phyloP scores from a whole-genome alignment of 768 basidiomycete genomes.

The Rickenella mellea region DNA sequence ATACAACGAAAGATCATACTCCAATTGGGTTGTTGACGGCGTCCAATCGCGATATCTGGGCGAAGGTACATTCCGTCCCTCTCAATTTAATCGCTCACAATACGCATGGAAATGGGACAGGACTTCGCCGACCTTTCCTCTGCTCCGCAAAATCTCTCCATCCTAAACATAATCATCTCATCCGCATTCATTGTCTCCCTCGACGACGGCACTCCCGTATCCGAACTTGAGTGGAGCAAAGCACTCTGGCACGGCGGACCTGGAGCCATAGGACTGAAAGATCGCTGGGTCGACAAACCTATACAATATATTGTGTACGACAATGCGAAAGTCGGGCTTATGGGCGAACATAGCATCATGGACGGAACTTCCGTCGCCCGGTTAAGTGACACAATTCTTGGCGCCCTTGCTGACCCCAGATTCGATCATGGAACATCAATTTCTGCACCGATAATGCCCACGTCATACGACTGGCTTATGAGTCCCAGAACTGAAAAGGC shows the following conservation, averaged over 20 bases:
- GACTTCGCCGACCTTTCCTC: constrained; percentile 55
- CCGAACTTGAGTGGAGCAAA: constrained; percentile 52
- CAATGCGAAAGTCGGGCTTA: constrained; percentile 71
- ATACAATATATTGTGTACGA: constrained; percentile 79
- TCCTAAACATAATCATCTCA: constrained; percentile 70
- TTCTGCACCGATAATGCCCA: constrained; percentile 21
- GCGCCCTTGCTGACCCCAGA: constrained; percentile 40
- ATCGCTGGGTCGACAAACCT: constrained; percentile 89
- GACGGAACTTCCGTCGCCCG: constrained; percentile 79
- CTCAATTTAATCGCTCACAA: no score
- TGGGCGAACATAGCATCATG: constrained; percentile 93
- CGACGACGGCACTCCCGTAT: constrained; percentile 49
- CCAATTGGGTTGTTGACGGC: constrained; percentile 72
- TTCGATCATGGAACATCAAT: constrained; percentile 50
- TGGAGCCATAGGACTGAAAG: constrained; percentile 43
- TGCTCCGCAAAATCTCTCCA: constrained; percentile 48
- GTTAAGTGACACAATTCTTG: constrained; percentile 60
- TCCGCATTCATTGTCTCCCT: constrained; percentile 80
- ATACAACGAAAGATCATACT: constrained; percentile 53
- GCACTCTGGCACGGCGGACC: constrained; percentile 69
- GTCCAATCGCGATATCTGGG: constrained; percentile 82
- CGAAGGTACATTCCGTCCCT: no score
- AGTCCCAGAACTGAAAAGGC: constrained; percentile 36
- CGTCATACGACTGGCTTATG: constrained; percentile 57
- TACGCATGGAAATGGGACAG: no score